A percentile compares a stretch with the other conserved stretches of the same genome.
Conservation (phyloP, 768 basidiomycete genomes). For the Xerocomellus amylosporus region DNA sequence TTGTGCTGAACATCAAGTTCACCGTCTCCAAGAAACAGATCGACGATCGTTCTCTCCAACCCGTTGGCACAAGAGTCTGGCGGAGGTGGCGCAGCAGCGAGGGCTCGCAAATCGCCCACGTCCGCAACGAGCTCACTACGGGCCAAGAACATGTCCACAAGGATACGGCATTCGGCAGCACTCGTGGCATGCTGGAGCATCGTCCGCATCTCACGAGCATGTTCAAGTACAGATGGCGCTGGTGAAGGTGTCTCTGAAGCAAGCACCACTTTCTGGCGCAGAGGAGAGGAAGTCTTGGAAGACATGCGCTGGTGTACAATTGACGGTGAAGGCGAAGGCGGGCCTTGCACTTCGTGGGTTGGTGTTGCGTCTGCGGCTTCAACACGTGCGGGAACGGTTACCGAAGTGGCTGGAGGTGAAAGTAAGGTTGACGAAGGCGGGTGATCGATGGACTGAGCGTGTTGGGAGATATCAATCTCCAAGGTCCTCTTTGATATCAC, state of each 20-base stretch:
- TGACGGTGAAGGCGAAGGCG: conserved; percentile 4
- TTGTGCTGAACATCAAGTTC: background rate
- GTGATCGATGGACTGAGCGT: conserved; percentile 1
- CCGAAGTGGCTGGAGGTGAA: conserved; percentile 4
- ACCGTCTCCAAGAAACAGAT: conserved; percentile 38
- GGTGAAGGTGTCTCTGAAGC: conserved; percentile 17
- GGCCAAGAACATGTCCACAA: conserved; percentile 78
- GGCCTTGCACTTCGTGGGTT: background rate
- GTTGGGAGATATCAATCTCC: conserved; percentile 6
- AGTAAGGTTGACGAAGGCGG: conserved; percentile 1
- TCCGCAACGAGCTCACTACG: conserved; percentile 48
- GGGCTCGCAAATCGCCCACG: conserved; percentile 27
- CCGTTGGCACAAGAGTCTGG: conserved; percentile 26
- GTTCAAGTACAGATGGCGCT: conserved; percentile 36
- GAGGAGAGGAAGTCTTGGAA: conserved; percentile 10
- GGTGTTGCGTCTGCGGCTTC: background rate
- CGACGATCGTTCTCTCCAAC: conserved; percentile 53
- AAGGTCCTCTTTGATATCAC: conserved; percentile 1
- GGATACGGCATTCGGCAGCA: conserved; percentile 80
- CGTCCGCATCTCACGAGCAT: conserved; percentile 65
- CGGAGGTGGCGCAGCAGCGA: conserved; percentile 35
- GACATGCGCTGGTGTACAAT: conserved; percentile 10
- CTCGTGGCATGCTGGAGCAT: conserved; percentile 66
- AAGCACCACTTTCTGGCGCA: conserved; percentile 12
- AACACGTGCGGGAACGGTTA: background rate